phyloP scores from a whole-genome alignment of 2,329 filamentous ascomycete genomes.

The Teratosphaeriaceae sp. region DNA sequence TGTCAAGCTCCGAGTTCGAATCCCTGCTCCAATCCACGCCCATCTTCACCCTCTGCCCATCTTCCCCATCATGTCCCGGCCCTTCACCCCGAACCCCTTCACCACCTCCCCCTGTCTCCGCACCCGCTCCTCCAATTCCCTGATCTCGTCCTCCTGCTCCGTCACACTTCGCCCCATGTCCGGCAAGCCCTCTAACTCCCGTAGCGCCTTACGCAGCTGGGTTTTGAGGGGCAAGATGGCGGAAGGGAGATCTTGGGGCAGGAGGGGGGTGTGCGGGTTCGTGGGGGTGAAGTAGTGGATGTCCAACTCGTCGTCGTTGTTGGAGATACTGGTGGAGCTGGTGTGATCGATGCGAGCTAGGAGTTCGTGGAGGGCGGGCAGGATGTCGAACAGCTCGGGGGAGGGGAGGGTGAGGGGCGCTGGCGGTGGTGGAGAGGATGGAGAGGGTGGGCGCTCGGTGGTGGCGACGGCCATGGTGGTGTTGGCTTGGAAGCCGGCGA shows the following conservation, averaged over 20 bases:
- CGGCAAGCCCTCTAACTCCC: conserved; percentile 57
- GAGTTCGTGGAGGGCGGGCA: conserved; percentile 72
- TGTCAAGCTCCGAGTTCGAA: no score
- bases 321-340: conserved; percentile 14
- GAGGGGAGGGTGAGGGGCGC: conserved; percentile 50
- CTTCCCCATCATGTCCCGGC: no score
- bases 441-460: conserved; percentile 13
- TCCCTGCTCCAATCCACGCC: no score
- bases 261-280: no score
- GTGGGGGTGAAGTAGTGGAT: conserved; percentile 32
- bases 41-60: no score
- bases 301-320: conserved; percentile 22
- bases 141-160: conserved; percentile 67
- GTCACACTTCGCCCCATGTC: conserved; percentile 61
- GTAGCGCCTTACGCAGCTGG: conserved; percentile 66
- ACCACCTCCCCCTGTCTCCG: conserved; percentile 55
- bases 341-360: conserved; percentile 57
- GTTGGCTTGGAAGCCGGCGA: neutral
- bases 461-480: conserved; percentile 5
- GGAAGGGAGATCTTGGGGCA: conserved; percentile 69
- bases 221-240: conserved; percentile 75
- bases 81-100: conserved; percentile 40
- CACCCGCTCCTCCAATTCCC: conserved; percentile 58
- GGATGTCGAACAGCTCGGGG: conserved; percentile 76
- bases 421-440: conserved; percentile 24